Base-by-base conservation (phyloP, 768 basidiomycete species). In the Termitomyces sp. region DNA sequence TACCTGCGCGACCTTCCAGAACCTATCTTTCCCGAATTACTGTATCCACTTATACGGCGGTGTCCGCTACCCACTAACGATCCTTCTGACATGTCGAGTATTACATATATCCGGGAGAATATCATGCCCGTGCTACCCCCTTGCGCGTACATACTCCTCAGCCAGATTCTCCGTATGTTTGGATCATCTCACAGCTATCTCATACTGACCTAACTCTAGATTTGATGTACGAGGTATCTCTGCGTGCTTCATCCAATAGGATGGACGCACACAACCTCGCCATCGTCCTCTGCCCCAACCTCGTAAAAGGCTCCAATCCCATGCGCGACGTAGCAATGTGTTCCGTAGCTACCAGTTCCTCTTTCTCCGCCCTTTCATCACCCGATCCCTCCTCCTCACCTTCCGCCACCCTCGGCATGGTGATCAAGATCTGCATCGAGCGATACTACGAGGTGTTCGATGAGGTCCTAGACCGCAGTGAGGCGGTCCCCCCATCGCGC, bases 231-330 rank as follows among this genome's bases (percentile, higher is more conserved):
- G 88, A 94, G 52, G 83, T 92, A 13, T 88, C 90, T 1, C 69
- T 86, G 16, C 83, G 81, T 6, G 76, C 88, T 2, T 73, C 77
- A 2, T 73, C 72, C 6, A 94, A 94, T 63, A 76, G 80, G 33
- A 94, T 94, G 92, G 86, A 89, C 61, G 88, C 90, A 11, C 79
- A 85, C 58, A 94, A 94, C 63, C 84, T 94, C 39, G 78, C 91
- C 11, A 75, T 94, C 52, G 89, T 92, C 13, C 71, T 94, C 33
- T 81, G 78, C 53, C 92, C 92, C 7, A 94, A 93, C 61, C 82
- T 94, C 44, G 80, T 92, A 53, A 83, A 83, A 55, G 74, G 89
- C 56, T 66, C 82, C 6, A 91, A 81, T 60, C 84, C 86, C 15
- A 70, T 82, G 50, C 79, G 78, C 27, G 91, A 93, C 63, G 86